Base-by-base conservation (phyloP, 177 flowering plant species). In the Telopea speciosissima region DNA sequence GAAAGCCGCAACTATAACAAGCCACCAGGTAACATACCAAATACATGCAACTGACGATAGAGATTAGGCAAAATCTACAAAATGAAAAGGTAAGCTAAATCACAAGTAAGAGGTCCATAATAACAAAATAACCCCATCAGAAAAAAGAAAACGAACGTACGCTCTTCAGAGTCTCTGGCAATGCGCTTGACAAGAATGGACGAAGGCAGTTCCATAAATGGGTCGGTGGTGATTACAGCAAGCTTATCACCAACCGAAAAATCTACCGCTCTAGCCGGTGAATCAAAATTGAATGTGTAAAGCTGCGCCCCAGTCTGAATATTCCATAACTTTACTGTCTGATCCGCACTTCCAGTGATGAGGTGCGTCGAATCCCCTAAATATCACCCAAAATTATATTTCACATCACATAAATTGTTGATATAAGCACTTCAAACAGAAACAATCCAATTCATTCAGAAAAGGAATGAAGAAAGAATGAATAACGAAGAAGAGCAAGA, bases 281-380 rank as follows among this genome's bases (percentile, higher is more conserved):
- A 82, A 71, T 85, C 90, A 67, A 89, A 93, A 69, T 79, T 85
- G 68, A 95, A 95, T 0, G 96, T 45, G 75, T 24, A 93, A 23
- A 93, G 77, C 61, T 80, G 88, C 10, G 84, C 24, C 23, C 97
- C 99, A 4, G 85, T 80, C 71, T 87, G 81, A 16, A 95, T 97
- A 79, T 84, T 72, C 99, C 99, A 94, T 10, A 94, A 69, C 89
- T 89, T 94, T 12, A 76, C 97, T 11, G 90, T 76, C 85, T 88
- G 92, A 75, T 94, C 99, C 0, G 97, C 99, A 76, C 97, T 91
- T 23, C 90, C 97, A 9, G 99, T 90, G 12, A 95, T 87, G 23
- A 95, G 86, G 56, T 78, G 80, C 72, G 36, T 76, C 4, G 97
- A 95, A 77, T 95, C 90, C 80, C 92, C 97, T 93, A 78, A n/a